Evolutionary conservation across 2,329 filamentous ascomycete species (phyloP), one percentile per base, ranked within the genome.

Genomic region (Botrytis fragariae): DNA sequence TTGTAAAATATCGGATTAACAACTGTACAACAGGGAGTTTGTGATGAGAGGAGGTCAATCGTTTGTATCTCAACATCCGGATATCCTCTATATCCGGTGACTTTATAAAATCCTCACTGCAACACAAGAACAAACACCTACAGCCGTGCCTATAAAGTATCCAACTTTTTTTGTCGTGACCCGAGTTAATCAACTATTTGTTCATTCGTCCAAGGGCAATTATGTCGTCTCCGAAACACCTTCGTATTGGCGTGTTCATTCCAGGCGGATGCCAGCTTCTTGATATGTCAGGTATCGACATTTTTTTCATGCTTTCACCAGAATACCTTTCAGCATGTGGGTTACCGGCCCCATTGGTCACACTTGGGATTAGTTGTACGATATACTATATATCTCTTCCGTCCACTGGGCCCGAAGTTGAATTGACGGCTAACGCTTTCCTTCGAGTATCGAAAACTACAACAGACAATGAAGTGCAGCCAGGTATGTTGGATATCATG

Each of bases 401-500:
- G 22, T 76, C 75, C 45, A 80, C 80, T 4, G 82, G 83, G 44
- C 69, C 78, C n/a, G 77, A 79, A 20, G 81, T 88, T 59, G 75
- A 76, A 6, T 74, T 87, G 16, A 87, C 87, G 10, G 81, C 86
- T 1, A 80, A 79, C 67, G 75, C 83, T 61, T 76, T 74, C 5
- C 74, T 87, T 60, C 76, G 80, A 48, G 81, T 84, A 39, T 86
- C 85, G 7, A 82, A 86, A 78, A 82, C 84, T 72, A 84, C 84
- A 75, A 78, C 78, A 44, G 83, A 87, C 76, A 77, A 82, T 0
- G 84, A 83, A 20, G 86, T 88, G 9, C 83, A 83, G 25, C 85
- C 87, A 0, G 87, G 86, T 4, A 82, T 83, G 76, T 82, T 89
- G 6, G 85, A 88, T 77, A 81, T 88, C 67, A 76, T 89, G 22